Conservation (phyloP, 2,329 filamentous ascomycete genomes). For the Hirsutella minnesotensis region DNA sequence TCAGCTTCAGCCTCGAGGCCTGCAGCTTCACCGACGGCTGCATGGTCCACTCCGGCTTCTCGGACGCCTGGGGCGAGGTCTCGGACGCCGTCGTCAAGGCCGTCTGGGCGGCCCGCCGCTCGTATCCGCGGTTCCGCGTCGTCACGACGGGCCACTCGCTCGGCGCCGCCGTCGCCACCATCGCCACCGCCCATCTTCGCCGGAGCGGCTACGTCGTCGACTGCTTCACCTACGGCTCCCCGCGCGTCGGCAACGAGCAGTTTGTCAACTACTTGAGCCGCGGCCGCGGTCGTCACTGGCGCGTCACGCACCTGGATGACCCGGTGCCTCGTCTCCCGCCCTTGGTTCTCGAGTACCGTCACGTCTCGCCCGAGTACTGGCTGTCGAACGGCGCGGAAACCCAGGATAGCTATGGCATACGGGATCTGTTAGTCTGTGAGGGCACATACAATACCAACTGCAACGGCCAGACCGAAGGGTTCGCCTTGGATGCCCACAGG, state of each 20-base stretch:
- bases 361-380: slow-evolving; percentile 62
- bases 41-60: slow-evolving; percentile 45
- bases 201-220: slow-evolving; percentile 31
- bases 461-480: slow-evolving; percentile 35
- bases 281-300: slow-evolving; percentile 41
- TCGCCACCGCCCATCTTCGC: slow-evolving; percentile 47
- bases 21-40: slow-evolving; percentile 29
- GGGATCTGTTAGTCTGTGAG: slow-evolving; percentile 32
- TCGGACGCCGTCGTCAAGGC: slow-evolving; percentile 25
- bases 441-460: slow-evolving; percentile 35
- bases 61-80: slow-evolving; percentile 45
- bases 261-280: slow-evolving; percentile 41
- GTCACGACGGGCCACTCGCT: slow-evolving; percentile 58
- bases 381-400: slow-evolving; percentile 25
- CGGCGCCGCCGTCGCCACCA: slow-evolving; percentile 50
- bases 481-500: slow-evolving; percentile 33
- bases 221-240: slow-evolving; percentile 56
- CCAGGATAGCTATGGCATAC: slow-evolving; percentile 23
- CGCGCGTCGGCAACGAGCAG: slow-evolving; percentile 48
- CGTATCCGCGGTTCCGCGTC: slow-evolving; percentile 40
- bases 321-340: slow-evolving; percentile 58
- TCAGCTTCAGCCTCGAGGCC: slow-evolving; percentile 17
- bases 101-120: slow-evolving; percentile 28
- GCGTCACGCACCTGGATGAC: slow-evolving; percentile 56
- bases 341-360: slow-evolving; percentile 46